phyloP scores from a whole-genome alignment of 116 monocot species.

The Phalaenopsis hybrid region DNA sequence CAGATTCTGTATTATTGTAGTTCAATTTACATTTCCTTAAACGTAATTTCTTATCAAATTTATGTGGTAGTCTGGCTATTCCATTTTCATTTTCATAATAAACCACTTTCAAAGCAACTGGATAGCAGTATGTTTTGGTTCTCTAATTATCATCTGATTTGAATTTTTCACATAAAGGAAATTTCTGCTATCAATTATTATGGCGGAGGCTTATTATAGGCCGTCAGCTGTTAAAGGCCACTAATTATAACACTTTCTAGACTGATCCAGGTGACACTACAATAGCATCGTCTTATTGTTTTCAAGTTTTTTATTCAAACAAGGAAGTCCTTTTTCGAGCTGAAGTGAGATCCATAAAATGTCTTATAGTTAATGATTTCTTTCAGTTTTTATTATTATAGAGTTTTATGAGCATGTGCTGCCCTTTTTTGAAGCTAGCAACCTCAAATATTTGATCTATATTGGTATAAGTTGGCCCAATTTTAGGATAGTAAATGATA shows the following conservation, averaged over 20 bases:
- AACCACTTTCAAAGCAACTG: not conserved
- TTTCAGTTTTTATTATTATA: not conserved
- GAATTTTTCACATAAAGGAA: not conserved
- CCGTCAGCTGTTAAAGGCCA: not conserved
- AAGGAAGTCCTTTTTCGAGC: not conserved
- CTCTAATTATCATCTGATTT: not conserved
- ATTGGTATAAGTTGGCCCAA: too few relatives aligned
- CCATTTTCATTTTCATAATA: not conserved
- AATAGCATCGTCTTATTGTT: not conserved
- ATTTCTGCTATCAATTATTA: not conserved
- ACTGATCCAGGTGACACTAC: not conserved
- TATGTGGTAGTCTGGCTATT: not conserved
- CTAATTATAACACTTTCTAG: not conserved
- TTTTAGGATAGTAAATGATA: too few relatives aligned
- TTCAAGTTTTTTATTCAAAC: not conserved
- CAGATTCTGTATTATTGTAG: too few relatives aligned
- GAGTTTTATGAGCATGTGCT: not conserved
- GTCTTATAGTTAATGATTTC: not conserved
- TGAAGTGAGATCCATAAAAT: not conserved
- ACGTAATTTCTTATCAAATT: not conserved
- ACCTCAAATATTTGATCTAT: too few relatives aligned
- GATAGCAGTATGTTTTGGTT: not conserved
- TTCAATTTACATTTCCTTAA: not conserved
- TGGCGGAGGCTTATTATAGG: not conserved
- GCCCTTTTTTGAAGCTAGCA: not conserved